Conservation (phyloP, 2,329 filamentous ascomycete genomes). For the Waltergamsia citrina region DNA sequence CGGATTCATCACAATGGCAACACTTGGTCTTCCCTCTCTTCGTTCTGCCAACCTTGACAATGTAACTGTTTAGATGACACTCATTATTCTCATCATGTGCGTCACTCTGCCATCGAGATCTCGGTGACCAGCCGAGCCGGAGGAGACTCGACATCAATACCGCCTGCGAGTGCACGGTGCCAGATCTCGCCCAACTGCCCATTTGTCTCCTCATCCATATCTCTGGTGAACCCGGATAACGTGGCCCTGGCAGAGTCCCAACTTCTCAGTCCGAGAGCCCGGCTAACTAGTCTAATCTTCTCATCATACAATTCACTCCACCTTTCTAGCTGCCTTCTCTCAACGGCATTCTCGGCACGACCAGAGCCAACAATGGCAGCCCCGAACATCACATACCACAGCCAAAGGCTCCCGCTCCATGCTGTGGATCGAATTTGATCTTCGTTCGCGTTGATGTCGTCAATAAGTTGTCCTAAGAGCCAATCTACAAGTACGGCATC, state of each 20-base stretch:
- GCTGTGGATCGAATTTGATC: slow-evolving; percentile 26
- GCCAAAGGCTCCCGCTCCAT: slow-evolving; percentile 32
- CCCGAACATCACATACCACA: slow-evolving; percentile 36
- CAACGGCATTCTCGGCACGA: slow-evolving; percentile 20
- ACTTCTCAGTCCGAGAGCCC: slow-evolving; percentile 22
- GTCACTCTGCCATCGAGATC: no score
- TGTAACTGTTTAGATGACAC: no score
- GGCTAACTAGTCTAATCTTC: slow-evolving; percentile 29
- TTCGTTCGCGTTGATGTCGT: slow-evolving; percentile 31
- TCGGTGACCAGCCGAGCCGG: no score
- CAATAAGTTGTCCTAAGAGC: slow-evolving; percentile 34
- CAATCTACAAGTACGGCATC: slow-evolving; percentile 33
- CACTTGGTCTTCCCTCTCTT: no score
- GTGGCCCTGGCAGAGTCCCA: slow-evolving; percentile 27
- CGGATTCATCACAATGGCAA: no score
- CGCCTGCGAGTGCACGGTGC: no score
- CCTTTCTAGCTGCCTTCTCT: slow-evolving; percentile 25
- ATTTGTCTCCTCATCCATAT: slow-evolving; percentile 27
- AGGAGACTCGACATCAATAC: no score
- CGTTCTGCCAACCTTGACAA: no score
- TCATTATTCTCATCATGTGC: no score
- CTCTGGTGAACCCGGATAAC: slow-evolving; percentile 27
- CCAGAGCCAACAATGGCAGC: slow-evolving; percentile 29
- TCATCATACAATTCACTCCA: slow-evolving; percentile 26
- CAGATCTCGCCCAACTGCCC: slow-evolving; percentile 27